Percentiles rank a stretch among this genome's conserved stretches.
Evolutionary conservation across 345 rosid species (phyloP).

Genomic region (Salix dunnii): DNA sequence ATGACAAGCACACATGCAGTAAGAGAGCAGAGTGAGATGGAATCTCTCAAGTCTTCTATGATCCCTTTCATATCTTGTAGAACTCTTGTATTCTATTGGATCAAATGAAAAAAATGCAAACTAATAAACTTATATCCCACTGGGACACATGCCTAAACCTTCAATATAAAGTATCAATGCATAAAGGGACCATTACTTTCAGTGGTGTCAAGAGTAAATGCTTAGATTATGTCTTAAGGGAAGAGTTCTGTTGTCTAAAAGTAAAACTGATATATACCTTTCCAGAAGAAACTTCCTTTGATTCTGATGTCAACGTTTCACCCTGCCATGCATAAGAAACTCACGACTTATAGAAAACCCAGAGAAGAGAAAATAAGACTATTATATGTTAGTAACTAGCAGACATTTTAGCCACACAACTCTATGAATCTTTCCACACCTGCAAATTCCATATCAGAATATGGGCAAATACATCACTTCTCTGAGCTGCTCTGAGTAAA

Average conservation of each 20-base stretch:
- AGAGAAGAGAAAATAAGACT: slow-evolving; percentile 3
- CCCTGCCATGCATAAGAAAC: slow-evolving; percentile 59
- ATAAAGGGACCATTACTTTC: background rate
- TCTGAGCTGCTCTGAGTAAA: slow-evolving; percentile 92
- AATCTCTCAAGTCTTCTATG: background rate
- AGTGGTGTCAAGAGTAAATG: background rate
- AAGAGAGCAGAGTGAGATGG: background rate
- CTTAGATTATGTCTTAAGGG: background rate
- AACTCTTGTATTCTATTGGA: background rate
- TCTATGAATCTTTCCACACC: slow-evolving; percentile 40
- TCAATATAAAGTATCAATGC: background rate
- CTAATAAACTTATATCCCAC: background rate
- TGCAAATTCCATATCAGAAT: slow-evolving; percentile 97
- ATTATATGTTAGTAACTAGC: background rate
- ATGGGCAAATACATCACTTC: slow-evolving; percentile 96
- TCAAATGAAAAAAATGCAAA: background rate
- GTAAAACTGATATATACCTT: slow-evolving; percentile 45
- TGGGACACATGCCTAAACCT: background rate
- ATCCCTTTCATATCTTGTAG: background rate
- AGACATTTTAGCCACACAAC: slow-evolving; percentile 12
- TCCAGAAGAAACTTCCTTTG: slow-evolving; percentile 53
- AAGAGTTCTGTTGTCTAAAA: background rate
- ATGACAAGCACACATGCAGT: background rate
- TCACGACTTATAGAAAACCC: background rate
- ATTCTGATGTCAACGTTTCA: slow-evolving; percentile 60